Base-by-base conservation (phyloP, 495 filamentous ascomycete genomes). In the Terfezia claveryi region DNA sequence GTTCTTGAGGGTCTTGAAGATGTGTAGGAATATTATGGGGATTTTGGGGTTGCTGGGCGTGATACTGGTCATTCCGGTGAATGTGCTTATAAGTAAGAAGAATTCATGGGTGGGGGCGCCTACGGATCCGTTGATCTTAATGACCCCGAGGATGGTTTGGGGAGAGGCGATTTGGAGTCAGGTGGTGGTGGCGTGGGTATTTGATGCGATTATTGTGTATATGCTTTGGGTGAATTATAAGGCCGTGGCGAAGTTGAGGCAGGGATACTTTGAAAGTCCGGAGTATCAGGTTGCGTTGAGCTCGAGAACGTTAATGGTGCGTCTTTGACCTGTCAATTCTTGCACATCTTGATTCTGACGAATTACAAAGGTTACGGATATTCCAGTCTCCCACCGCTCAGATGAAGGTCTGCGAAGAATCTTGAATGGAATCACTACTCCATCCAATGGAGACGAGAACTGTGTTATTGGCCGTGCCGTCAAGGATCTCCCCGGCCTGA, bases 201-300 rank as follows among this genome's bases (percentile, higher is more conserved):
- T 93, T 66, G 80, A 88, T 67, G 65, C 80, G 23, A 74, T 87
- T 36, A 72, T 95, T 50, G 80, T 73, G 52, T 80, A 72, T 57
- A 93, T 93, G 63, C 69, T 98, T 17, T 98, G 87, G 86, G 79
- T 75, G 69, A 95, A 94, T 61, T 96, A 96, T 68, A 76, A 74
- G 50, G 78, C 73, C 16, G 75, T 96, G 23, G 63, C 78, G 23
- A 70, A 68, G 46, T 66, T 98, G 55, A 77, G 88, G 61, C 77
- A 83, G 52, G 64, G 76, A 37, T 94, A 93, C 64, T 88, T 93
- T 62, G 72, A 87, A 60, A 92, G 81, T 59, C 74, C 83, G 7
- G 92, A 95, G 37, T 98, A 95, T 61, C 82, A 92, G 66, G 74
- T 75, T 44, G 92, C 87, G 67, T 69, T 95, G 53, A 87, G 94